These are phyloP conservation scores for Podila minutissima DNA, from an alignment of 192 early-diverging fungal species.

Conservation along the genomic window DNA sequence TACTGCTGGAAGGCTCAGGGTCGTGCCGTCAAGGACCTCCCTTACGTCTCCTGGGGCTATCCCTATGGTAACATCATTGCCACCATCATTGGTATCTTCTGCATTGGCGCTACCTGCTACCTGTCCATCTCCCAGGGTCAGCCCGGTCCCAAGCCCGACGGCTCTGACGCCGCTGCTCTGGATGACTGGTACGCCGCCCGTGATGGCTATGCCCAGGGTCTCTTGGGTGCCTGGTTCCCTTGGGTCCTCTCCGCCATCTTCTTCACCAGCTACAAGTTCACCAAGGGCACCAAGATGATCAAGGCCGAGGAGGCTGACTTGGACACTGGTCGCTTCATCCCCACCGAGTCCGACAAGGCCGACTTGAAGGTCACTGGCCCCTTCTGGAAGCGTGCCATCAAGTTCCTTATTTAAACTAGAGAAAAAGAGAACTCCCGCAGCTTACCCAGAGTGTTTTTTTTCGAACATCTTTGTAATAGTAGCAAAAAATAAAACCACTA, in stretches of 20 bases:
- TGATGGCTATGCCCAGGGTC: slow-evolving; percentile 12
- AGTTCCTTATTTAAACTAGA: slow-evolving; percentile 14
- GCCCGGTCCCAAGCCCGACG: slow-evolving; percentile 37
- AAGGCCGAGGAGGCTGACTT: slow-evolving; percentile 67
- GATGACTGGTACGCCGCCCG: neutral
- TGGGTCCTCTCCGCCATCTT: slow-evolving; percentile 47
- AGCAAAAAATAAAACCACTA: too few species aligned
- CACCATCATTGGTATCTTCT: slow-evolving; percentile 68
- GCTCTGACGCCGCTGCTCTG: neutral
- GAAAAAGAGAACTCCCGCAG: neutral
- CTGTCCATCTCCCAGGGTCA: slow-evolving; percentile 60
- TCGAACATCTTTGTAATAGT: too few species aligned
- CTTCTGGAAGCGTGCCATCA: slow-evolving; percentile 29
- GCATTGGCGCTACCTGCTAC: slow-evolving; percentile 63
- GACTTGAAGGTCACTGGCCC: slow-evolving; percentile 23
- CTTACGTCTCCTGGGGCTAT: slow-evolving; percentile 62
- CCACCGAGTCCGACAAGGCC: slow-evolving; percentile 43
- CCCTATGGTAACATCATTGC: slow-evolving; percentile 65
- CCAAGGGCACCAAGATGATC: slow-evolving; percentile 59
- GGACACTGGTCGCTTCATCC: slow-evolving; percentile 57
- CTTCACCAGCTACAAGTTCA: slow-evolving; percentile 65
- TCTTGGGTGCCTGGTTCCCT: slow-evolving; percentile 45
- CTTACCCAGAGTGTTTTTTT: too few species aligned
- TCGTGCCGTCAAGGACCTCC: slow-evolving; percentile 63
- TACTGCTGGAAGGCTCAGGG: slow-evolving; percentile 80